phyloP scores from a whole-genome alignment of 2,329 filamentous ascomycete species.

The Colletotrichum cereale region DNA sequence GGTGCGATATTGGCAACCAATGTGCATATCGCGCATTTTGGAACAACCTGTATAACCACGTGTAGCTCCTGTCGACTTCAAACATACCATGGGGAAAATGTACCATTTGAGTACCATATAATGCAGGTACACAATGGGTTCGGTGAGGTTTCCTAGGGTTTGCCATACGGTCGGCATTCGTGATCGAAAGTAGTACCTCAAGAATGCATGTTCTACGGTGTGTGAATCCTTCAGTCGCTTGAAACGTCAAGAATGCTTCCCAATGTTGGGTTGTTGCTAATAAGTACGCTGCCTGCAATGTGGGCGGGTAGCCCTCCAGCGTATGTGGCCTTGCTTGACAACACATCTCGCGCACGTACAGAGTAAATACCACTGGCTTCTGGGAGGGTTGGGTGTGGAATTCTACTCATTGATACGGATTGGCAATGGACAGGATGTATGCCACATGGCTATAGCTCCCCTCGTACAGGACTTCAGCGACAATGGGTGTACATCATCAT shows the following conservation, averaged over 20 bases:
- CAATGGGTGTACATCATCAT: neutral
- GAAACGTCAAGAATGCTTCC: no score
- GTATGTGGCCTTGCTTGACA: neutral
- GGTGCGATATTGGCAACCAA: neutral
- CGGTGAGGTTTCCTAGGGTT: neutral
- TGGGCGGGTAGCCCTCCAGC: neutral
- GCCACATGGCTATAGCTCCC: neutral
- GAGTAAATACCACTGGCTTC: neutral
- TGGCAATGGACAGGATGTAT: no score
- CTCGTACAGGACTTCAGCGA: neutral
- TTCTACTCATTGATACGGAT: neutral
- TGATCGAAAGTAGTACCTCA: no score
- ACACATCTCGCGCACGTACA: neutral
- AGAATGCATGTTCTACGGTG: neutral
- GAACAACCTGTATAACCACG: neutral
- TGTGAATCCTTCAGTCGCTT: no score
- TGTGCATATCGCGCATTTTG: neutral
- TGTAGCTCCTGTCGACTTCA: neutral
- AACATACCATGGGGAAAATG: no score
- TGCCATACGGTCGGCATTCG: no score
- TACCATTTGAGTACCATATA: neutral
- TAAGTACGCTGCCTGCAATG: neutral
- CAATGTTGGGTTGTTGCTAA: neutral
- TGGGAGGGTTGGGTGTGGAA: no score
- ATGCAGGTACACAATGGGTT: neutral